Evolutionary conservation across 129 eudicot species (phyloP), one percentile per base, ranked within the genome.

Genomic region (Flaveria brownii): DNA sequence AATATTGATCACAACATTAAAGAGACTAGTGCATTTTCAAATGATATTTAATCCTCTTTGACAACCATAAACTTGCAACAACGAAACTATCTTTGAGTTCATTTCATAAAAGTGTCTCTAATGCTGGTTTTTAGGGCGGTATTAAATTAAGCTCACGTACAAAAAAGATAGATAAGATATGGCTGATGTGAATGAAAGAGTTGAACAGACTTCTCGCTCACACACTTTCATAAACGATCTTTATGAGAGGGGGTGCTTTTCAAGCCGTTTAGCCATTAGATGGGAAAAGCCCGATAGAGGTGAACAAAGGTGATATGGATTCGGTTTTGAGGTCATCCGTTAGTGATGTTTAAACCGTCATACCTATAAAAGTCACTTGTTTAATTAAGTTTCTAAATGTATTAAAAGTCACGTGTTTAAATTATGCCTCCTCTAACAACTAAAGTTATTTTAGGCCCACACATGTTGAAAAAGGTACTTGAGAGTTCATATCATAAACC

Each of bases 401-500:
- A 11, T 49, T 49, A 52, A 16, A 16, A n/a, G 10, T 52, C 59
- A 52, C 9, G 22, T 52, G 59, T 52, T 52, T 52, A 52, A 49
- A 52, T 52, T n/a, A 16, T 52, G 59, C 59, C 59, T 16, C 22
- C 23, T 52, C 22, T 15, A 52, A 52, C 5, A 52, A 6, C 59
- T 4, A 52, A n/a, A 61, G 36, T 10, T 26, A 12, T 25, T 23
- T 60, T 61, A 61, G 66, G n/a, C 14, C 2, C 14, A 3, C 41
- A 12, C 11, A 26, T 7, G 67, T 56, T 56, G 30, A 18, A 18
- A 56, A 18, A 14, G 63, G 15, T 61, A 3, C 42, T 61, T 61
- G 67, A 61, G 67, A 61, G 7, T 64, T 64, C 36, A 64, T 64
- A 64, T 64, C 28, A 70, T 49, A 49, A 25, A 70, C 7, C 41